Percentiles rank a stretch among this genome's conserved stretches.
Evolutionary conservation across 768 basidiomycete genomes (phyloP).

Genomic region (Chlorophyllum brunneum): DNA sequence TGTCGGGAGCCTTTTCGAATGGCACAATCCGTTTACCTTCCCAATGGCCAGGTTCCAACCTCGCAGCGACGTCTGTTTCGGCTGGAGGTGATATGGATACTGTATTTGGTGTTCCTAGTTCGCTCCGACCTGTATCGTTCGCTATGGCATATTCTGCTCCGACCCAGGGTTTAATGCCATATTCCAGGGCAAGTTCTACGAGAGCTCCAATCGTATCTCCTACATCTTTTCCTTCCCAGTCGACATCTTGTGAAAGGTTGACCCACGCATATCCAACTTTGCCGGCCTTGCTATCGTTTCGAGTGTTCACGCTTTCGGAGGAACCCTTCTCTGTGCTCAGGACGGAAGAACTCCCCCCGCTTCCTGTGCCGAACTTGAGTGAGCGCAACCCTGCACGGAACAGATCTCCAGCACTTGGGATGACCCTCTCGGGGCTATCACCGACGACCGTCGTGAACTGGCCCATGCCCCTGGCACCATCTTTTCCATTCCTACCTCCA

Average conservation of each 20-base stretch:
- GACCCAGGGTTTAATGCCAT: slow-evolving; percentile 42
- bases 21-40: slow-evolving; percentile 34
- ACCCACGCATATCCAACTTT: slow-evolving; percentile 80
- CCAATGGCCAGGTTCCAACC: slow-evolving; percentile 12
- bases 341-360: slow-evolving; percentile 13
- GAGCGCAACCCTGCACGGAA: slow-evolving; percentile 71
- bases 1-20: slow-evolving; percentile 52
- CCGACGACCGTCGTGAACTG: slow-evolving; percentile 84
- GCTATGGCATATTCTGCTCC: slow-evolving; percentile 2
- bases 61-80: neutral
- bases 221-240: slow-evolving; percentile 79
- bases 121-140: neutral
- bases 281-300: slow-evolving; percentile 17
- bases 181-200: slow-evolving; percentile 36
- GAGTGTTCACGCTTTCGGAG: slow-evolving; percentile 3
- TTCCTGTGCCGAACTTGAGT: slow-evolving; percentile 32
- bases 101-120: neutral
- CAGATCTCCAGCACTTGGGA: slow-evolving; percentile 70
- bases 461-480: slow-evolving; percentile 21
- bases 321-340: slow-evolving; percentile 7
- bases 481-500: slow-evolving; percentile 20
- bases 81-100: neutral
- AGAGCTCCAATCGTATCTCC: slow-evolving; percentile 43
- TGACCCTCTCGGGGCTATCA: slow-evolving; percentile 56
- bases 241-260: slow-evolving; percentile 74